Conservation (phyloP, 768 basidiomycete genomes). For the Amanita subjunquillea region DNA sequence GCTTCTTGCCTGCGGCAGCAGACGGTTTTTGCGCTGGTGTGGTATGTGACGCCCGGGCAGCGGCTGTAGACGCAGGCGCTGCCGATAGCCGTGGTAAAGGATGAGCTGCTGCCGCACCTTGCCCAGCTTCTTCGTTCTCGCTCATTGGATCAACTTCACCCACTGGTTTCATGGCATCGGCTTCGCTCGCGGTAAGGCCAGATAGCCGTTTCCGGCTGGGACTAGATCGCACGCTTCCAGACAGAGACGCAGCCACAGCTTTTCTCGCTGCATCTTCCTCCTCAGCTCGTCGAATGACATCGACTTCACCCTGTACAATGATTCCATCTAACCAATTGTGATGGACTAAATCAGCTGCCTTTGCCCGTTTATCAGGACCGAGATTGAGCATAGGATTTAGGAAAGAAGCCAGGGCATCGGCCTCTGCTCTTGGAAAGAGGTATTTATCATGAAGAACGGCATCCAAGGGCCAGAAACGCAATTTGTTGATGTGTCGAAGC, state of each 20-base stretch:
- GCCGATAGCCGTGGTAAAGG: conserved; percentile 23
- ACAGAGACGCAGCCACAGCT: conserved; percentile 34
- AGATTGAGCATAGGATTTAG: conserved; percentile 85
- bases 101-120: conserved; percentile 5
- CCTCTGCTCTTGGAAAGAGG: conserved; percentile 76
- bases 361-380: conserved; percentile 81
- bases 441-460: conserved; percentile 91
- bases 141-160: conserved; percentile 31
- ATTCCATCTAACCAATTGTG: conserved; percentile 84
- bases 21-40: background rate
- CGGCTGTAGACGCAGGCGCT: conserved; percentile 17
- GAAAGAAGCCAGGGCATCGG: conserved; percentile 74
- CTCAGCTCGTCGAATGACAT: conserved; percentile 61
- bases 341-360: conserved; percentile 75
- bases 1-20: conserved; percentile 2
- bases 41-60: background rate
- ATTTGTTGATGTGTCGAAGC: conserved; percentile 87
- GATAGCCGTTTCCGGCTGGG: conserved; percentile 22
- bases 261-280: conserved; percentile 31
- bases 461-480: conserved; percentile 84
- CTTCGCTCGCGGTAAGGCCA: conserved; percentile 27
- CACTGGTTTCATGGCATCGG: conserved; percentile 67
- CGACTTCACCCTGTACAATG: conserved; percentile 84
- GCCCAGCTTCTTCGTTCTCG: conserved; percentile 1
- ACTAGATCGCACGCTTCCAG: conserved; percentile 22